A percentile compares a stretch with the other conserved stretches of the same genome.
Conservation (phyloP, 257 asterid species). For the Solanum ossicruentum region DNA sequence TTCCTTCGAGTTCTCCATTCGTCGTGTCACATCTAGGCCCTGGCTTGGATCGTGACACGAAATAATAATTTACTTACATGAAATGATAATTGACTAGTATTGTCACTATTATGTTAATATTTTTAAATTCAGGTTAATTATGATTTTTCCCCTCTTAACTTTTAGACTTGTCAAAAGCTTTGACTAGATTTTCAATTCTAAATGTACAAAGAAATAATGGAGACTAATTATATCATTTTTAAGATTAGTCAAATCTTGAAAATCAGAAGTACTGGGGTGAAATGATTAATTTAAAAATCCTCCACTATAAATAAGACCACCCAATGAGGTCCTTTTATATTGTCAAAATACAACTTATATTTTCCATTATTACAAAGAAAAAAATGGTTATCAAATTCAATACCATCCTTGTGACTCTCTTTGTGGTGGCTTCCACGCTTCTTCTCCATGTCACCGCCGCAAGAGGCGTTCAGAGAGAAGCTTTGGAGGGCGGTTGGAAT, state of each 20-base stretch:
- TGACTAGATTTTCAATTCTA: not conserved
- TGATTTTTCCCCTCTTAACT: no score
- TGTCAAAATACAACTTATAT: not conserved
- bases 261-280: not conserved
- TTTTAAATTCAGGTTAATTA: no score
- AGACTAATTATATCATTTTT: no score
- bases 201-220: not conserved
- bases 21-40: no score
- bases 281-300: not conserved
- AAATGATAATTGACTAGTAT: no score
- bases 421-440: not conserved
- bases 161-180: not conserved
- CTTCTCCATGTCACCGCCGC: not conserved
- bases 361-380: not conserved
- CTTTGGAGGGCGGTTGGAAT: not conserved
- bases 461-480: not conserved
- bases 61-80: no score
- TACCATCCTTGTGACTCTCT: not conserved
- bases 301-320: not conserved
- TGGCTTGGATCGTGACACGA: fast-evolving
- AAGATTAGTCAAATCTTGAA: not conserved
- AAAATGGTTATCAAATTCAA: conserved; percentile 8
- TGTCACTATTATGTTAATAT: no score
- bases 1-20: no score
- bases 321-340: not conserved